Evolutionary conservation across 2,329 filamentous ascomycete genomes (phyloP).

Genomic region (Boeremia exigua): DNA sequence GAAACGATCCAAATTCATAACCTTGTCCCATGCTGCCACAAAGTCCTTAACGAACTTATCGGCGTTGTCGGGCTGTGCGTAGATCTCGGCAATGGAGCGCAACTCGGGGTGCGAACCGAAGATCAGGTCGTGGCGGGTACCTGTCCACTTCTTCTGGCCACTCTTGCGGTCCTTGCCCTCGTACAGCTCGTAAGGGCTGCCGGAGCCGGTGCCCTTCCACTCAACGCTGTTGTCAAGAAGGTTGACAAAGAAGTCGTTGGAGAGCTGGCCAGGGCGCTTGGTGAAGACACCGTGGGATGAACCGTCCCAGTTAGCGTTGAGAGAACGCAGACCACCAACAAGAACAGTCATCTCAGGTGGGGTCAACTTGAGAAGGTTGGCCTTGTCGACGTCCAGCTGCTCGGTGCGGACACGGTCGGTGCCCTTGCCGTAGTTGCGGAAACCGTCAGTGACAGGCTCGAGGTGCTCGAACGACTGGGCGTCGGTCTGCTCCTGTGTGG

Average conservation of each 20-base stretch:
- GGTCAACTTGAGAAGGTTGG: constrained; percentile 72
- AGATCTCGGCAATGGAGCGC: constrained; percentile 73
- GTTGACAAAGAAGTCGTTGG: constrained; percentile 84
- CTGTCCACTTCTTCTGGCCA: constrained; percentile 71
- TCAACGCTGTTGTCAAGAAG: constrained; percentile 70
- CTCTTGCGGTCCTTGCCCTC: constrained; percentile 70
- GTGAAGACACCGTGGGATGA: constrained; percentile 73
- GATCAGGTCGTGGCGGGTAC: constrained; percentile 71
- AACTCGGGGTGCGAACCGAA: constrained; percentile 78
- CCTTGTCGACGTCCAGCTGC: constrained; percentile 74
- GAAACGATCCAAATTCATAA: constrained; percentile 75
- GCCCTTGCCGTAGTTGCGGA: constrained; percentile 78
- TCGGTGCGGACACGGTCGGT: constrained; percentile 68
- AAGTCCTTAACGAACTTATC: constrained; percentile 76
- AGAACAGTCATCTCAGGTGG: constrained; percentile 74
- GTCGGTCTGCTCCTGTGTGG: constrained; percentile 75
- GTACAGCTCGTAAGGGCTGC: constrained; percentile 59
- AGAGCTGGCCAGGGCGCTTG: constrained; percentile 69
- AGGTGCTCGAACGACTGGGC: constrained; percentile 67
- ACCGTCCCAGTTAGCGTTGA: constrained; percentile 75
- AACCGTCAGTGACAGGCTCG: constrained; percentile 74
- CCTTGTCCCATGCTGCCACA: constrained; percentile 73
- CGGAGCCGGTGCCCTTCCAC: constrained; percentile 65
- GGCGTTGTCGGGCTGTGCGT: constrained; percentile 64
- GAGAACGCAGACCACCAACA: constrained; percentile 72